These are phyloP conservation scores for Apiospora malaysiana DNA, from an alignment of 2,329 filamentous ascomycete genomes.

Conservation along the genomic window DNA sequence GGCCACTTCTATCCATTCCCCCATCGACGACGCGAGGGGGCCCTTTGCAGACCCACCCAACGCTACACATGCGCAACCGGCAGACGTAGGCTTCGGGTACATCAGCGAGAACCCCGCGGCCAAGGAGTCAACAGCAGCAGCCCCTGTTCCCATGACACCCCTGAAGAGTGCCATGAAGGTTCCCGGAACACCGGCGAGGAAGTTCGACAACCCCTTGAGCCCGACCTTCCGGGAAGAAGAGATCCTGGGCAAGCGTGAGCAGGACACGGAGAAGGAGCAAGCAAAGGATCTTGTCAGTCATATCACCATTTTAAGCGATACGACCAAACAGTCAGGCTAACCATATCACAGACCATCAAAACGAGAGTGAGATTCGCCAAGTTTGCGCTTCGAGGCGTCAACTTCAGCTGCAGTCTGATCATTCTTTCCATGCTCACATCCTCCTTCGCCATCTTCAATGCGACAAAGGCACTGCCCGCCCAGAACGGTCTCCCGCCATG, in stretches of 20 bases:
- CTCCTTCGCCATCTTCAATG: constrained; percentile 92
- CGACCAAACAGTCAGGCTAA: background rate
- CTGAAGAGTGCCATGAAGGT: constrained; percentile 91
- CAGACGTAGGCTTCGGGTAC: constrained; percentile 92
- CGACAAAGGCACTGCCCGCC: constrained; percentile 75
- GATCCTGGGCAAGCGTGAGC: constrained; percentile 83
- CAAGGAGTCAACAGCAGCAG: constrained; percentile 59
- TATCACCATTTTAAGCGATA: background rate
- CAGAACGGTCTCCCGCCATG: constrained; percentile 86
- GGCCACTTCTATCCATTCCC: constrained; percentile 79
- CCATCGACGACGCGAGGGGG: constrained; percentile 68
- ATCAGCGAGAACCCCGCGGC: constrained; percentile 62
- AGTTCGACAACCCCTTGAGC: constrained; percentile 79
- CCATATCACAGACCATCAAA: constrained; percentile 78
- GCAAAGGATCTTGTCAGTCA: constrained; percentile 83
- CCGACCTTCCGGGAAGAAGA: constrained; percentile 92
- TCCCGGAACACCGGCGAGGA: constrained; percentile 79
- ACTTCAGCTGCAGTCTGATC: constrained; percentile 96
- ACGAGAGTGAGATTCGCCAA: constrained; percentile 90
- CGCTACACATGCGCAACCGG: constrained; percentile 72
- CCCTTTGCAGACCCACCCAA: constrained; percentile 66
- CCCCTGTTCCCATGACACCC: constrained; percentile 67
- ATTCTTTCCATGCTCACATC: constrained; percentile 88
- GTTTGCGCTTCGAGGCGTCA: constrained; percentile 91
- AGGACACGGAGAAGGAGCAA: constrained; percentile 83